Percentiles rank a stretch among this genome's conserved stretches.
phyloP scores from a whole-genome alignment of 2,329 filamentous ascomycete species.

The Fusarium buxicola region DNA sequence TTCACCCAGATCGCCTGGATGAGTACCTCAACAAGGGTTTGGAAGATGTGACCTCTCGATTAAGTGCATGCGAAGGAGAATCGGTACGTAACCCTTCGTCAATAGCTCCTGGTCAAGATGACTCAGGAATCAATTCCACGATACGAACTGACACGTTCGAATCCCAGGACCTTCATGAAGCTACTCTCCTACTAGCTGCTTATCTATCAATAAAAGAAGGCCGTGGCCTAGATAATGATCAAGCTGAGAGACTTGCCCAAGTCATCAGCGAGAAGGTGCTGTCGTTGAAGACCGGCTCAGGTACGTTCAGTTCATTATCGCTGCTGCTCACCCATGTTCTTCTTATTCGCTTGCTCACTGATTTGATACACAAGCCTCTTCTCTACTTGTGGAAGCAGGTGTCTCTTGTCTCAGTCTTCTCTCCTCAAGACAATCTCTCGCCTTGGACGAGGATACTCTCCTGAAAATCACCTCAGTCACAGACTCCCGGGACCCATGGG shows the following conservation, averaged over 20 bases:
- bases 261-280: constrained; percentile 10
- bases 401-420: constrained; percentile 48
- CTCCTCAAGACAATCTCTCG: constrained; percentile 8
- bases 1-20: not conserved
- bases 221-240: not conserved
- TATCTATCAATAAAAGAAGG: constrained; percentile 1
- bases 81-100: not conserved
- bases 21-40: not conserved
- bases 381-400: constrained; percentile 40
- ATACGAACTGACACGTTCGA: constrained; percentile 9
- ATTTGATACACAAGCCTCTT: constrained; percentile 1
- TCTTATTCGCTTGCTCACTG: not conserved
- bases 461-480: constrained; percentile 50
- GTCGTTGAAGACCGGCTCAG: not conserved
- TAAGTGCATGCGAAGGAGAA: not conserved
- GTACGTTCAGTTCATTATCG: not conserved
- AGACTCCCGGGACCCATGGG: constrained; percentile 53
- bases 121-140: not conserved
- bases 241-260: not conserved
- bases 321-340: not conserved
- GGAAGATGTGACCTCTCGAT: not conserved
- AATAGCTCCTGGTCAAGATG: not conserved
- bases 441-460: constrained; percentile 41
- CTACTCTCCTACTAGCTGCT: constrained; percentile 3
- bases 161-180: constrained; percentile 17